phyloP scores from a whole-genome alignment of 2,329 filamentous ascomycete species.

The Trichoderma lentiforme region DNA sequence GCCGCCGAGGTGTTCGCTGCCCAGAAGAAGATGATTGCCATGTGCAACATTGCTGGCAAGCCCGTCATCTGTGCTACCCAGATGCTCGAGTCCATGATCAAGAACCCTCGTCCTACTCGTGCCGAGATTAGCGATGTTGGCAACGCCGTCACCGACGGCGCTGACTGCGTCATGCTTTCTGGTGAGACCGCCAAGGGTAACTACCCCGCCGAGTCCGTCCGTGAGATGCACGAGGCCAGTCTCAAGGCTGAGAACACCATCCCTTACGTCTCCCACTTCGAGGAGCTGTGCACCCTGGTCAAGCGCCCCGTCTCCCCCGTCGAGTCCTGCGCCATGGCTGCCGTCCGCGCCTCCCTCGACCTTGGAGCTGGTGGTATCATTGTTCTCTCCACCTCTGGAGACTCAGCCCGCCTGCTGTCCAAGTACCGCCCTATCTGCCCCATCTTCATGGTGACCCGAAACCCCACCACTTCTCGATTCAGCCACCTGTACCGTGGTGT shows the following conservation, averaged over 20 bases:
- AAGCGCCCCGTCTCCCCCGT: slow-evolving; percentile 80
- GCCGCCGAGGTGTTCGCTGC: slow-evolving; percentile 98
- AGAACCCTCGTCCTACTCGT: slow-evolving; percentile 96
- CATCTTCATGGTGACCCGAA: slow-evolving; percentile 98
- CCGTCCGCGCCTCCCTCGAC: slow-evolving; percentile 91
- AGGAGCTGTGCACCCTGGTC: slow-evolving; percentile 84
- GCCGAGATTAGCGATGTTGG: slow-evolving; percentile 98
- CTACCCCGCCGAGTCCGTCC: slow-evolving; percentile 89
- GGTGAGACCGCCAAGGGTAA: slow-evolving; percentile 97
- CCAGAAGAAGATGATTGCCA: slow-evolving; percentile 99
- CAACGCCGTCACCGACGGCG: slow-evolving; percentile 95
- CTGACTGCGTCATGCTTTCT: slow-evolving; percentile 99
- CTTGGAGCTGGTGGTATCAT: slow-evolving; percentile 95
- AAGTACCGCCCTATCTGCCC: slow-evolving; percentile 99
- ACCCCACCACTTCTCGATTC: slow-evolving; percentile 78
- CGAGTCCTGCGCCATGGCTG: slow-evolving; percentile 96
- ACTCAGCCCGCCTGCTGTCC: slow-evolving; percentile 89
- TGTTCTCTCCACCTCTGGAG: slow-evolving; percentile 91
- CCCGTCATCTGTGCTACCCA: slow-evolving; percentile 98
- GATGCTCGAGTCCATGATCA: slow-evolving; percentile 99
- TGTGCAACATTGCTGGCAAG: slow-evolving; percentile 99
- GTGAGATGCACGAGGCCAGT: slow-evolving; percentile 98
- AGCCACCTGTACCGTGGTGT: slow-evolving; percentile 95
- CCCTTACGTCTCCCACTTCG: slow-evolving; percentile 93
- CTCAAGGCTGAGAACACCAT: slow-evolving; percentile 96